phyloP scores from a whole-genome alignment of 2,329 filamentous ascomycete genomes.

The Curvularia sp. region DNA sequence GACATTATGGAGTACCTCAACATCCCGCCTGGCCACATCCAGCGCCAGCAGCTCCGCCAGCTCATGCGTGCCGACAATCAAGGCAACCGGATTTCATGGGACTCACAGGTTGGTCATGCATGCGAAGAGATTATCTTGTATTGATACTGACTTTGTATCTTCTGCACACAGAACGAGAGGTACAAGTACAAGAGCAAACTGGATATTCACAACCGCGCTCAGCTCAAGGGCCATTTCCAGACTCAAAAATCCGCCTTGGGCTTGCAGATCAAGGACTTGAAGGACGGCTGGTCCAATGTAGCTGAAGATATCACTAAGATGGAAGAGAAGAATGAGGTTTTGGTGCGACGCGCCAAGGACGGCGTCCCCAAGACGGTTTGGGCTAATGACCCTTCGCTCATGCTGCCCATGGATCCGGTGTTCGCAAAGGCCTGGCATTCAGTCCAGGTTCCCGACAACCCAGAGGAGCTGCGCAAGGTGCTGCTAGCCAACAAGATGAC shows the following conservation, averaged over 20 bases:
- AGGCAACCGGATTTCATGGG: constrained; percentile 67
- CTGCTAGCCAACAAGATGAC: constrained; percentile 80
- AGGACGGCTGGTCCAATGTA: constrained; percentile 93
- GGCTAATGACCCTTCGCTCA: constrained; percentile 82
- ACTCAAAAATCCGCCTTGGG: constrained; percentile 80
- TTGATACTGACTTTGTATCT: not conserved
- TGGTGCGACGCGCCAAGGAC: constrained; percentile 91
- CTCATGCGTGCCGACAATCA: constrained; percentile 68
- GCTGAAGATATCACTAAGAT: constrained; percentile 78
- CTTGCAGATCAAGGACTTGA: constrained; percentile 85
- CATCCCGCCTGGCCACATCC: constrained; percentile 68
- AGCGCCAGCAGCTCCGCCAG: constrained; percentile 64
- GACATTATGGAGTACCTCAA: constrained; percentile 84
- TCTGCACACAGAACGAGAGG: constrained; percentile 60
- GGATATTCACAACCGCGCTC: constrained; percentile 77
- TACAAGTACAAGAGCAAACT: constrained; percentile 87
- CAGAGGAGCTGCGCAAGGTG: constrained; percentile 78
- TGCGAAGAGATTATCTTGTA: not conserved
- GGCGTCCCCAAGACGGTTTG: constrained; percentile 81
- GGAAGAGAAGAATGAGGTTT: constrained; percentile 77
- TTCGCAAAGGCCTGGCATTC: constrained; percentile 86
- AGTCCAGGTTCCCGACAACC: constrained; percentile 73
- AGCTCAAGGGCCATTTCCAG: constrained; percentile 83
- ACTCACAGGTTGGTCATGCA: constrained; percentile 46
- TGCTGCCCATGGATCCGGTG: constrained; percentile 78